Base-by-base conservation (phyloP, 352 stramenopile genomes). In the Saprolegnia parasitica region DNA sequence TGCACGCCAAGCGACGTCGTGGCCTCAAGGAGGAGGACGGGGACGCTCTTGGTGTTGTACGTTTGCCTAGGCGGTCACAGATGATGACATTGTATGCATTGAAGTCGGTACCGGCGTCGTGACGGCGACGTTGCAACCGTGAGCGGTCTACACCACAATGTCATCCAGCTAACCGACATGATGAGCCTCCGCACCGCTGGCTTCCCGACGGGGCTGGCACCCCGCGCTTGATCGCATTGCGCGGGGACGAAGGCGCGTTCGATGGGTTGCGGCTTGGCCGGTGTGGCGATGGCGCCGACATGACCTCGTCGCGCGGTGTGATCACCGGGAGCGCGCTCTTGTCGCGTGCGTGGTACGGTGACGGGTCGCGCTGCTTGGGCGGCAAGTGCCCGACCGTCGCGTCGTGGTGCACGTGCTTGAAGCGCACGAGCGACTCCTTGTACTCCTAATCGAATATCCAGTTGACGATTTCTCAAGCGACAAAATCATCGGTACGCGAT, bases 371-470 rank as follows among this genome's bases (percentile, higher is more conserved):
- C 52, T 58, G 23, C n/a, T 70, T 70, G 15, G 84, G 81, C 3
- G 87, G 60, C 71, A 93, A 61, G 56, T 93, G 86, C 0, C 84
- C 84, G 3, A 90, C 76, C 3, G 84, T 93, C 2, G 79, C 77
- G 32, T 93, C 78, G 63, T 90, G 79, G 6, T 75, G 83, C 24
- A 93, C 47, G 40, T 91, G 84, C 18, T 76, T 72, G 45, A 90
- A 90, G 66, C 81, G 88, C 24, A 79, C 65, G 2, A 66, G 62
- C 20, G 76, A 71, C n/a, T 86, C 65, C 55, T 88, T 80, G 81
- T 83, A 93, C 47, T 93, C 52, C 52, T 66, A 49, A 35, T 24
- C 20, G 26, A 16, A 24, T 55, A 39, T 42, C 21, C 15, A 58
- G 42, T 60, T 16, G 21, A 61, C 23, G 13, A 29, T n/a, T 61